phyloP scores from a whole-genome alignment of 305 asterid species.

The Fraxinus velutina region DNA sequence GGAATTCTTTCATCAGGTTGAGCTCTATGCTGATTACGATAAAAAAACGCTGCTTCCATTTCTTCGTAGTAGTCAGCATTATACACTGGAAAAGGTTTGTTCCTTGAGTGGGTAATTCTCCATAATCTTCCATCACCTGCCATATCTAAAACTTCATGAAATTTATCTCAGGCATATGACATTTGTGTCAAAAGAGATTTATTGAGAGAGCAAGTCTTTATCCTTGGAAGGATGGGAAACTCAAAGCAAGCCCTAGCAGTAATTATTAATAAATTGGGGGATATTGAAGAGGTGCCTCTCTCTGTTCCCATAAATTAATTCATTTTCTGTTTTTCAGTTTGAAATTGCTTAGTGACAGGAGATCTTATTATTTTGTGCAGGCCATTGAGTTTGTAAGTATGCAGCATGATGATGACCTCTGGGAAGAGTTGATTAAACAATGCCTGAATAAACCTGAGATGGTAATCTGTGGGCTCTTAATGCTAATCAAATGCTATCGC shows the following conservation, averaged over 20 bases:
- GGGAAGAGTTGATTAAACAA: conserved; percentile 93
- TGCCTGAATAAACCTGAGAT: conserved; percentile 92
- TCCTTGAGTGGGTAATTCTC: conserved; percentile 17
- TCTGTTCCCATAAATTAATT: conserved; percentile 14
- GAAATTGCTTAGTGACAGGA: conserved; percentile 21
- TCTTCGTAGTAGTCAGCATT: conserved; percentile 96
- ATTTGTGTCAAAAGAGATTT: conserved; percentile 69
- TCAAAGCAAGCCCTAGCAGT: conserved; percentile 83
- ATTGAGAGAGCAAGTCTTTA: conserved; percentile 82
- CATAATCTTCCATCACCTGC: conserved; percentile 12
- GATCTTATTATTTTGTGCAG: conserved; percentile 44
- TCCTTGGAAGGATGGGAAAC: conserved; percentile 99
- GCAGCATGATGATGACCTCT: conserved; percentile 97
- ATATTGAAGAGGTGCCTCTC: conserved; percentile 70
- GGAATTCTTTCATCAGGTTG: conserved; percentile 55
- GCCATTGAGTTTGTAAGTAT: conserved; percentile 91
- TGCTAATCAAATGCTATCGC: conserved; percentile 11
- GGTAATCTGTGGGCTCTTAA: conserved; percentile 45
- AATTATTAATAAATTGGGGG: conserved; percentile 79
- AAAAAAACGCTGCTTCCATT: conserved; percentile 84
- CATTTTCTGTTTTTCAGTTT: conserved; percentile 16
- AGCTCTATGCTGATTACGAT: conserved; percentile 92
- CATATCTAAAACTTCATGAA: conserved; percentile 22
- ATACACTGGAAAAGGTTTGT: conserved; percentile 86
- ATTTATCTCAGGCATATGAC: conserved; percentile 73